These are phyloP conservation scores for Geotrichum fermentans DNA, from an alignment of 1,139 yeast genomes.

Conservation along the genomic window DNA sequence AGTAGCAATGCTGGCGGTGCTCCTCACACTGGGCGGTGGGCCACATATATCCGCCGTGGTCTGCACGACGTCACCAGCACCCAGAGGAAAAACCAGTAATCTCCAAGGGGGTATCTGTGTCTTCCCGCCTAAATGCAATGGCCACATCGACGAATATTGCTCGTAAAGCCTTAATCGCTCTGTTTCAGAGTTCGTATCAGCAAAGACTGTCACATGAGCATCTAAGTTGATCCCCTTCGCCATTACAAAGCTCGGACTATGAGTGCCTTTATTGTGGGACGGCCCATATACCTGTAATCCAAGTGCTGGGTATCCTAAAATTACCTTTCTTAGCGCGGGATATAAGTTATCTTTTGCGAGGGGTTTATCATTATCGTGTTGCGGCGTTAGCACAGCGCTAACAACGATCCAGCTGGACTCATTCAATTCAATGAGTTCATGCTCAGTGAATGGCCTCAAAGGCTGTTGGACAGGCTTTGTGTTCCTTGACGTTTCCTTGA, in stretches of 20 bases:
- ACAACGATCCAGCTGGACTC: background rate
- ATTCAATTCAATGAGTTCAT: background rate
- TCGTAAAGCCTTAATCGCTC: slow-evolving; percentile 5
- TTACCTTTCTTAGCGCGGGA: slow-evolving; percentile 5
- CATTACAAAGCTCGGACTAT: no score
- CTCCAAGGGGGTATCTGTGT: slow-evolving; percentile 14
- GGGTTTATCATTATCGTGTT: background rate
- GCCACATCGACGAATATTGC: background rate
- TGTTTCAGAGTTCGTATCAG: background rate
- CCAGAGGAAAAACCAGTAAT: slow-evolving; percentile 4
- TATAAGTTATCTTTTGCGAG: slow-evolving; percentile 3
- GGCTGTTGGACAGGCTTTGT: background rate
- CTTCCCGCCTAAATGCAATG: background rate
- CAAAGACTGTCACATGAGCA: slow-evolving; percentile 5
- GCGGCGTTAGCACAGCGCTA: slow-evolving; percentile 5
- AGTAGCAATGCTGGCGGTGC: background rate
- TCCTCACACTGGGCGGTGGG: background rate
- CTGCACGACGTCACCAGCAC: background rate
- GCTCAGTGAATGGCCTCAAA: background rate
- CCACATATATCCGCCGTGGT: background rate
- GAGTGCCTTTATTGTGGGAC: no score
- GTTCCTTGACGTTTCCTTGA: no score
- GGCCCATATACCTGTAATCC: background rate
- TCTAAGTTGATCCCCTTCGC: slow-evolving; percentile 7
- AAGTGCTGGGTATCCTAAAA: slow-evolving; percentile 4